Evolutionary conservation across 2,329 filamentous ascomycete species (phyloP).

Genomic region (Colletotrichum coccodes): DNA sequence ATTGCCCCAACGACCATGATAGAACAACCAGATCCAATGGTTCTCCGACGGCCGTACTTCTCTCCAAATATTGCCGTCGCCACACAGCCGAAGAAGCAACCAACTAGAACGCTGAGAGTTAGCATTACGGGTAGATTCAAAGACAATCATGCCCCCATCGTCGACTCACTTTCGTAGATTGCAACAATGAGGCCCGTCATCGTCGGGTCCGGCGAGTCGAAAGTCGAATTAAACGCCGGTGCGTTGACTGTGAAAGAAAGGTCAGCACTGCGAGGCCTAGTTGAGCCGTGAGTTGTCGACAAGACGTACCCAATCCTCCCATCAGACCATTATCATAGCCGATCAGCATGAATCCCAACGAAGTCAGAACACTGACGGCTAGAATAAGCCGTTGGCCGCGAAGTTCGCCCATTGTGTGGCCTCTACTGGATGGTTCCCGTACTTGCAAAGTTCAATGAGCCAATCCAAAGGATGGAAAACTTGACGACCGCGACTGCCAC

Average conservation of each 20-base stretch:
- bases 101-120: slow-evolving; percentile 32
- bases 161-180: slow-evolving; percentile 50
- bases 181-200: slow-evolving; percentile 58
- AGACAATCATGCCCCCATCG: background rate
- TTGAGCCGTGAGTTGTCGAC: background rate
- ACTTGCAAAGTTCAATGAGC: background rate
- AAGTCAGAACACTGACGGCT: slow-evolving; percentile 55
- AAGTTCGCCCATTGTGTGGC: slow-evolving; percentile 16
- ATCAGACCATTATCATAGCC: slow-evolving; percentile 58
- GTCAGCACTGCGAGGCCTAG: slow-evolving; percentile 13
- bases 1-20: slow-evolving; percentile 56
- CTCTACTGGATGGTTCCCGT: background rate
- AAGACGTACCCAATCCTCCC: slow-evolving; percentile 45
- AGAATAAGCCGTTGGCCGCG: slow-evolving; percentile 49
- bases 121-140: background rate
- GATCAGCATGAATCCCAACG: slow-evolving; percentile 58
- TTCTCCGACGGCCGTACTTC: slow-evolving; percentile 51
- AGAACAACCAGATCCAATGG: slow-evolving; percentile 50
- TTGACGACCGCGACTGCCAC: background rate
- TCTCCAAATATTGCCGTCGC: slow-evolving; percentile 51
- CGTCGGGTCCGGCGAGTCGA: slow-evolving; percentile 49
- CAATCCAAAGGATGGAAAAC: background rate
- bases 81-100: slow-evolving; percentile 42
- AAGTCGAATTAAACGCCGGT: slow-evolving; percentile 50
- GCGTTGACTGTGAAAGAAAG: slow-evolving; percentile 46